These are phyloP conservation scores for Penicillium herquei DNA, from an alignment of 495 filamentous ascomycete genomes.

Conservation along the genomic window DNA sequence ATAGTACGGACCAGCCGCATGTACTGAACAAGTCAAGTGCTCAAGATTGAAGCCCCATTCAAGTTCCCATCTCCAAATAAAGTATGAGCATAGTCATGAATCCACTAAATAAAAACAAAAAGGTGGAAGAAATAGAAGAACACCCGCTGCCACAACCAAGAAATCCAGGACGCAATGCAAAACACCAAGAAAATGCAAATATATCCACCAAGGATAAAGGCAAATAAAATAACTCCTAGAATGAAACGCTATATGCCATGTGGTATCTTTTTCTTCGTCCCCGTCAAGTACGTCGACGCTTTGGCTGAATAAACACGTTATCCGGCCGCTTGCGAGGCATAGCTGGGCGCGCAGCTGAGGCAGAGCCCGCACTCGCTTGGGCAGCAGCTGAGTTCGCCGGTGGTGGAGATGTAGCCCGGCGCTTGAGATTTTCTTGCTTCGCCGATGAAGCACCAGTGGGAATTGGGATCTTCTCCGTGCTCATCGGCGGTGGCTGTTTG, in stretches of 20 bases:
- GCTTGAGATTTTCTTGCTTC: constrained; percentile 7
- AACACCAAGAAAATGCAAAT: too few relatives aligned
- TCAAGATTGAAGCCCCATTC: too few relatives aligned
- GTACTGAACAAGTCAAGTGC: too few relatives aligned
- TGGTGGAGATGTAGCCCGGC: constrained; percentile 13
- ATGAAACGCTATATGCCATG: neutral
- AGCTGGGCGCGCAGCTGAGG: constrained; percentile 20
- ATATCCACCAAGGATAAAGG: too few relatives aligned
- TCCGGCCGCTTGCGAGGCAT: constrained; percentile 33
- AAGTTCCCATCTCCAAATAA: too few relatives aligned
- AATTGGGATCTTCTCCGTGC: constrained; percentile 1
- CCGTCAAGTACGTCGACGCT: constrained; percentile 28
- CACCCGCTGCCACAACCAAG: too few relatives aligned
- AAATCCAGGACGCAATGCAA: too few relatives aligned
- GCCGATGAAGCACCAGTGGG: constrained; percentile 2
- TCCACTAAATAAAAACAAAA: too few relatives aligned
- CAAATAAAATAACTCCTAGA: too few relatives aligned
- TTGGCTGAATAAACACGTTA: constrained; percentile 42
- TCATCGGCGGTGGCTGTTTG: constrained; percentile 9
- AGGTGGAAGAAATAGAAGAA: too few relatives aligned
- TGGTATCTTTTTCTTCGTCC: neutral
- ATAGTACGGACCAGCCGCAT: too few relatives aligned
- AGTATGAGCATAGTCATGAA: too few relatives aligned
- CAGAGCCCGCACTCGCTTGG: neutral
- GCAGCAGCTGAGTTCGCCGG: neutral